phyloP scores from a whole-genome alignment of 768 basidiomycete genomes.

The Chalciporus sphaerocephalus region DNA sequence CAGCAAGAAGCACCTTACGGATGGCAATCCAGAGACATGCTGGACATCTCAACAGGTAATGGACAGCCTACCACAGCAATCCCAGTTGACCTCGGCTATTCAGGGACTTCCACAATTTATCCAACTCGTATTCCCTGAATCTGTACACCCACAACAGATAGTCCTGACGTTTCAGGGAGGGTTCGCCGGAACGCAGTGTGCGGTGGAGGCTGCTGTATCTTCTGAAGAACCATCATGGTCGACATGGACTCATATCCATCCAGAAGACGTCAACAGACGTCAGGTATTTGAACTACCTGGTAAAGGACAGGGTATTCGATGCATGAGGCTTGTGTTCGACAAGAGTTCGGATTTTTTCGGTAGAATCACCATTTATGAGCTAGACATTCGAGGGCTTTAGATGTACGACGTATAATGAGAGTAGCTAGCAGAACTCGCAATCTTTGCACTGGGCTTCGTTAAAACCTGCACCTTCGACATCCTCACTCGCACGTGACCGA shows the following conservation, averaged over 20 bases:
- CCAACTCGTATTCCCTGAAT: constrained; percentile 52
- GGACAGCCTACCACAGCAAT: constrained; percentile 3
- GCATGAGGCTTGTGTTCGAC: constrained; percentile 68
- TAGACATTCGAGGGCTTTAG: constrained; percentile 34
- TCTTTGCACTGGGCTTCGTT: too few species aligned
- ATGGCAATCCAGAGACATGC: constrained; percentile 72
- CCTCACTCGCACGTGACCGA: background rate
- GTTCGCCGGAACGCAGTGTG: constrained; percentile 70
- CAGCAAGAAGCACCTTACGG: constrained; percentile 66
- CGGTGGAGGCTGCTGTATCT: constrained; percentile 39
- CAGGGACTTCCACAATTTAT: constrained; percentile 78
- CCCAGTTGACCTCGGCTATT: constrained; percentile 2
- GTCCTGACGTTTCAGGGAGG: constrained; percentile 80
- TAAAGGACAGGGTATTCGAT: constrained; percentile 30
- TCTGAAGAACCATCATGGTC: constrained; percentile 43
- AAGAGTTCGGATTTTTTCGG: constrained; percentile 86
- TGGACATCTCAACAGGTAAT: constrained; percentile 79
- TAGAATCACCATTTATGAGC: constrained; percentile 69
- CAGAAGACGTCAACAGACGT: constrained; percentile 73
- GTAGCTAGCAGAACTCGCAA: background rate
- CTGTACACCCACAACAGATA: constrained; percentile 53
- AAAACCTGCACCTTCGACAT: background rate
- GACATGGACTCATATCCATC: constrained; percentile 54
- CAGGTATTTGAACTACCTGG: constrained; percentile 58
- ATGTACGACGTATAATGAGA: background rate